Conservation (phyloP, 441 rosid genomes). For the Cnidoscolus chayamansa region DNA sequence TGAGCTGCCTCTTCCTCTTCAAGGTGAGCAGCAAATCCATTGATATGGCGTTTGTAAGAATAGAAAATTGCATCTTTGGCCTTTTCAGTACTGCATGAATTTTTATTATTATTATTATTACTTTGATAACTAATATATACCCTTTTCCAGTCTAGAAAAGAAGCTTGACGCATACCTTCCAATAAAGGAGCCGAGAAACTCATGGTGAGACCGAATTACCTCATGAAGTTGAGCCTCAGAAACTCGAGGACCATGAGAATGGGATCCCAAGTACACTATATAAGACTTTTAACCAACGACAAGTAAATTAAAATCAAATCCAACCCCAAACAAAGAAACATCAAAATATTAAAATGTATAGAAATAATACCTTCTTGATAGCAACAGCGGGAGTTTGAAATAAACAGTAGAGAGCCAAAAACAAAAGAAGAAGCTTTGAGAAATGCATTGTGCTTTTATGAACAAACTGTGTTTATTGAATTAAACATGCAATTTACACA, state of each 20-base stretch:
- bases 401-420: slow-evolving; percentile 17
- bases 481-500: too few species aligned
- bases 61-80: slow-evolving; percentile 48
- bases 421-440: slow-evolving; percentile 16
- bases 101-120: not conserved
- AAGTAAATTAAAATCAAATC: too few species aligned
- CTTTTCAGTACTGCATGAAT: slow-evolving; percentile 33
- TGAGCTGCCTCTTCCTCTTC: slow-evolving; percentile 49
- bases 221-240: slow-evolving; percentile 30
- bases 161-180: slow-evolving; percentile 35
- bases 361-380: not conserved
- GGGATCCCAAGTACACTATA: slow-evolving; percentile 70
- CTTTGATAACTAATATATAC: not conserved
- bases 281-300: slow-evolving; percentile 34
- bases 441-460: slow-evolving; percentile 1
- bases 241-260: slow-evolving; percentile 34
- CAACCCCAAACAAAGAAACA: too few species aligned
- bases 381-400: slow-evolving; percentile 34
- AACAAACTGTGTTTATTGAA: too few species aligned
- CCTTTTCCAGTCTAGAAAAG: not conserved
- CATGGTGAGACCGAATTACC: slow-evolving; percentile 40
- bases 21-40: slow-evolving; percentile 59
- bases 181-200: slow-evolving; percentile 44
- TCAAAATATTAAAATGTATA: too few species aligned
- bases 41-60: slow-evolving; percentile 49